phyloP scores from a whole-genome alignment of 1,284 basidiomycete genomes.

The Boletus chippewaensis region DNA sequence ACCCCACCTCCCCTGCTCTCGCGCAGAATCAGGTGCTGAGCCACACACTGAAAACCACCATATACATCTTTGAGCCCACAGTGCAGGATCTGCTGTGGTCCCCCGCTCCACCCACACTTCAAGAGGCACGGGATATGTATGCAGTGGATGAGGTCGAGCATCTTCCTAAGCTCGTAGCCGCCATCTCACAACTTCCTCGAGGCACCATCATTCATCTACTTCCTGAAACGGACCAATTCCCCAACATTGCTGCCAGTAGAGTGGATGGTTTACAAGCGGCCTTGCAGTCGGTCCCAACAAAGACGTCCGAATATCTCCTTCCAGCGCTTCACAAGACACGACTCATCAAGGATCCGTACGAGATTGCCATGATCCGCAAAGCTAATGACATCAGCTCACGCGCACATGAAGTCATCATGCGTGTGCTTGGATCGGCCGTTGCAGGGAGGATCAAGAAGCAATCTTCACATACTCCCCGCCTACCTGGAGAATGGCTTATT shows the following conservation, averaged over 20 bases:
- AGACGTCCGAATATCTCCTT: slow-evolving; percentile 49
- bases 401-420: slow-evolving; percentile 87
- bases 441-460: slow-evolving; percentile 43
- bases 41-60: slow-evolving; percentile 38
- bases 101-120: slow-evolving; percentile 69
- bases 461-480: slow-evolving; percentile 38
- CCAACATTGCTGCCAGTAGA: slow-evolving; percentile 34
- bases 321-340: slow-evolving; percentile 71
- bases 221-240: slow-evolving; percentile 55
- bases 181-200: slow-evolving; percentile 50
- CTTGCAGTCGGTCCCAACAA: slow-evolving; percentile 36
- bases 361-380: slow-evolving; percentile 67
- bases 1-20: slow-evolving; percentile 24
- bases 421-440: slow-evolving; percentile 75
- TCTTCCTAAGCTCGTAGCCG: slow-evolving; percentile 42
- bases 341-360: slow-evolving; percentile 66
- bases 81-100: slow-evolving; percentile 79
- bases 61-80: slow-evolving; percentile 72
- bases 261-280: slow-evolving; percentile 26
- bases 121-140: slow-evolving; percentile 48
- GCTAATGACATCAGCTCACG: slow-evolving; percentile 82
- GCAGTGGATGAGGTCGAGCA: slow-evolving; percentile 56
- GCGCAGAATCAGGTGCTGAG: neutral
- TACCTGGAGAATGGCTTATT: slow-evolving; percentile 78
- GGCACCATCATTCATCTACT: slow-evolving; percentile 58